phyloP scores from a whole-genome alignment of 768 basidiomycete species.

The Neoboletus magnificus region DNA sequence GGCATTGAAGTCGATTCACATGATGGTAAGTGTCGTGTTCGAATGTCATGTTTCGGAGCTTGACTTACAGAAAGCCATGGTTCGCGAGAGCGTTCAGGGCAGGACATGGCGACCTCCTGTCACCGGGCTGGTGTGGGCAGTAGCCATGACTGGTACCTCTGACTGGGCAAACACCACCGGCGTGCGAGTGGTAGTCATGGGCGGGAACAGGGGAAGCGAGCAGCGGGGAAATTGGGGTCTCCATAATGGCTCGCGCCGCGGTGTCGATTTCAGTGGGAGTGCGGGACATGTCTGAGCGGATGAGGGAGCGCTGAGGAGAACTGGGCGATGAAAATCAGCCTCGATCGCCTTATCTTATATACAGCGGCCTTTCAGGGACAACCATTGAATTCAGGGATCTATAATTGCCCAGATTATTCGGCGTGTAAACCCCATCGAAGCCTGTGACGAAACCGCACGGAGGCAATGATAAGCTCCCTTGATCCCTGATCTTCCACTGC shows the following conservation, averaged over 20 bases:
- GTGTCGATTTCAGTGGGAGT: background rate
- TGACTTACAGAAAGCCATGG: constrained; percentile 67
- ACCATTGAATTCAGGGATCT: background rate
- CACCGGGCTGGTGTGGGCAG: constrained; percentile 43
- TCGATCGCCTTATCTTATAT: constrained; percentile 1
- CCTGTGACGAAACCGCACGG: background rate
- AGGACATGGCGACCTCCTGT: constrained; percentile 66
- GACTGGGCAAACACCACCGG: constrained; percentile 37
- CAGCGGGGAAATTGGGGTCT: constrained; percentile 5
- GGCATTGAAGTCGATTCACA: background rate
- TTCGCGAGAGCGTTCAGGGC: constrained; percentile 74
- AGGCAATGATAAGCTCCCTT: background rate
- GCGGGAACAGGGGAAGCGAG: constrained; percentile 9
- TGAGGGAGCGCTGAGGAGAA: background rate
- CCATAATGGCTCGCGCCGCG: background rate
- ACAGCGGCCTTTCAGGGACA: background rate
- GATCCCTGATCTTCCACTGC: background rate
- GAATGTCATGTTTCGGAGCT: background rate
- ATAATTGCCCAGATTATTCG: background rate
- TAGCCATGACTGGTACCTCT: constrained; percentile 37
- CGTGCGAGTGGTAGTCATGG: constrained; percentile 24
- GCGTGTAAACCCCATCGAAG: background rate
- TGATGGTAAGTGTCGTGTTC: background rate
- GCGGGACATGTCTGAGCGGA: constrained; percentile 4
- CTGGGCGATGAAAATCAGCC: background rate